phyloP scores from a whole-genome alignment of 2,329 filamentous ascomycete genomes.

The Elsinoe fawcettii region DNA sequence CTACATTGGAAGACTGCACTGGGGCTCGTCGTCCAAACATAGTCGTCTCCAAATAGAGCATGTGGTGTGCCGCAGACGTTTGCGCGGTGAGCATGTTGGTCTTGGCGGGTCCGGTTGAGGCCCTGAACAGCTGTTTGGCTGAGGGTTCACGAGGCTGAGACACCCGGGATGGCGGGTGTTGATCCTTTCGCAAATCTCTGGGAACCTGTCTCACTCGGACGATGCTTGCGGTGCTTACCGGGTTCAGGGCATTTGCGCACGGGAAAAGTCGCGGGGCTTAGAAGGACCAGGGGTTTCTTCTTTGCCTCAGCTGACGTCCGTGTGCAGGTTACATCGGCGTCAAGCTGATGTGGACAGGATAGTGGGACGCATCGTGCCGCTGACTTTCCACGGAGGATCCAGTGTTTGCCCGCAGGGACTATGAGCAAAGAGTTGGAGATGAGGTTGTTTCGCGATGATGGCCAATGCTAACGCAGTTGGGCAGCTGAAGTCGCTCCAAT shows the following conservation, averaged over 20 bases:
- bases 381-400: neutral
- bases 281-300: no score
- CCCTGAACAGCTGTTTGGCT: conserved; percentile 12
- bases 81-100: neutral
- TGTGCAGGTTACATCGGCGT: neutral
- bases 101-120: neutral
- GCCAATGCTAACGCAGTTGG: neutral
- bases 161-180: neutral
- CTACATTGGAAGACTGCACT: neutral
- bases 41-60: neutral
- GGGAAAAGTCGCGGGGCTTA: neutral
- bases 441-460: neutral
- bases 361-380: neutral
- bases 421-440: no score
- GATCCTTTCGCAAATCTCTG: neutral
- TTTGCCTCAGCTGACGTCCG: conserved; percentile 2
- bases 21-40: neutral
- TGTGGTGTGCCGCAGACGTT: neutral
- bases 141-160: conserved; percentile 9
- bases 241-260: neutral
- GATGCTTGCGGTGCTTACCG: neutral
- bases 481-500: neutral
- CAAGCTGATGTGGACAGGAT: neutral
- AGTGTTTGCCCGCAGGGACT: neutral
- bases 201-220: neutral